Conservation (phyloP, 768 basidiomycete genomes). For the Neoboletus magnificus region DNA sequence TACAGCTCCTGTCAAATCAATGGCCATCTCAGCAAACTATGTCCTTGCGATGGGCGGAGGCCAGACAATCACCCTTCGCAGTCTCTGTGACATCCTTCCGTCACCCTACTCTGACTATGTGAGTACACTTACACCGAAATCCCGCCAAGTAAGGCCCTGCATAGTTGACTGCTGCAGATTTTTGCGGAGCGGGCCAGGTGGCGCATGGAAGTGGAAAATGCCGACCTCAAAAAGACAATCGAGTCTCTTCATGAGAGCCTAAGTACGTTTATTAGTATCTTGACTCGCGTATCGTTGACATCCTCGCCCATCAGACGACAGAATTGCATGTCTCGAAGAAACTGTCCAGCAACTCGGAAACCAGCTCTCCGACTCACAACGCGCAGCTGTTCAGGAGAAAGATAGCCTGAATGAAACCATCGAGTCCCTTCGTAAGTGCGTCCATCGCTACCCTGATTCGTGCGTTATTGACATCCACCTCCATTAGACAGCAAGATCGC, state of each 20-base stretch:
- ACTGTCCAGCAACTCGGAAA: neutral
- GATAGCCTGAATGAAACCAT: neutral
- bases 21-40: neutral
- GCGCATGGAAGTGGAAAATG: neutral
- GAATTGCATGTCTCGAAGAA: neutral
- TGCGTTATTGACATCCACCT: neutral
- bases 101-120: neutral
- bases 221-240: neutral
- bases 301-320: neutral
- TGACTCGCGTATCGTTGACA: neutral
- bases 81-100: neutral
- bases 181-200: neutral
- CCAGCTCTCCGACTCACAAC: neutral
- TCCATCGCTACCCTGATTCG: neutral
- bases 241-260: neutral
- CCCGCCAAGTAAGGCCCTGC: too few species aligned
- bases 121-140: neutral
- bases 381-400: neutral
- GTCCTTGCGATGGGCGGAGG: neutral
- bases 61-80: neutral
- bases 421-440: neutral
- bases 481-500: neutral
- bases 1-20: neutral
- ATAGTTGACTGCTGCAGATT: neutral
- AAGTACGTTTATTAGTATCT: neutral